A percentile compares a stretch with the other conserved stretches of the same genome.
Evolutionary conservation across 1,284 basidiomycete genomes (phyloP).

Genomic region (Heliocybe sulcata): DNA sequence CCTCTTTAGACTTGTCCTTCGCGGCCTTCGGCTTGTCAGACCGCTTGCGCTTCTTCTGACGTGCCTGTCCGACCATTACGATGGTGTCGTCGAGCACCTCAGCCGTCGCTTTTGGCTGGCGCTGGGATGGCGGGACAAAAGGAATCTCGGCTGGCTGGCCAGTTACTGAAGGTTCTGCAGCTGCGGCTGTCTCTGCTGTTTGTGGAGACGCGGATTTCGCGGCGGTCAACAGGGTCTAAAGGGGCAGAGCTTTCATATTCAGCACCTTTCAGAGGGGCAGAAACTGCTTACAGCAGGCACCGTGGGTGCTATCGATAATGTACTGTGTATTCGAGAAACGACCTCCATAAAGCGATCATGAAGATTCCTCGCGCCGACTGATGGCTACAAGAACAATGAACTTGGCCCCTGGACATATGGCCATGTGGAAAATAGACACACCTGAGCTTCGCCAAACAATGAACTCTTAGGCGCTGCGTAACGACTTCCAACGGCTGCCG

Average conservation of each 20-base stretch:
- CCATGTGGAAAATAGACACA: background rate
- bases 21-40: constrained; percentile 17
- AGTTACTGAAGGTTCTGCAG: constrained; percentile 10
- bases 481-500: background rate
- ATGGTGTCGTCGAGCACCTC: constrained; percentile 51
- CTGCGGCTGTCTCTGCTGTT: constrained; percentile 6
- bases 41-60: constrained; percentile 57
- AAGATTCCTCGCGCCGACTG: background rate
- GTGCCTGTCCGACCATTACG: constrained; percentile 60
- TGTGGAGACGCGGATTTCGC: background rate
- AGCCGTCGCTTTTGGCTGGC: constrained; percentile 17
- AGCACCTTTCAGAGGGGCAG: background rate
- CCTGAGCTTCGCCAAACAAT: background rate
- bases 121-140: constrained; percentile 57
- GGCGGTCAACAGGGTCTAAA: background rate
- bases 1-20: constrained; percentile 8
- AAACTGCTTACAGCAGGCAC: constrained; percentile 29
- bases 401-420: background rate
- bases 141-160: constrained; percentile 55
- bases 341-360: constrained; percentile 27
- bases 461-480: background rate
- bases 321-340: constrained; percentile 32
- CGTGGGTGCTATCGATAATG: constrained; percentile 39
- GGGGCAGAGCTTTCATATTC: too few species aligned
- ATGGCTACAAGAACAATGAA: background rate